A percentile compares a stretch with the other conserved stretches of the same genome.
These are phyloP conservation scores for Cercospora beticola DNA, from an alignment of 2,329 filamentous ascomycete species.

Conservation along the genomic window DNA sequence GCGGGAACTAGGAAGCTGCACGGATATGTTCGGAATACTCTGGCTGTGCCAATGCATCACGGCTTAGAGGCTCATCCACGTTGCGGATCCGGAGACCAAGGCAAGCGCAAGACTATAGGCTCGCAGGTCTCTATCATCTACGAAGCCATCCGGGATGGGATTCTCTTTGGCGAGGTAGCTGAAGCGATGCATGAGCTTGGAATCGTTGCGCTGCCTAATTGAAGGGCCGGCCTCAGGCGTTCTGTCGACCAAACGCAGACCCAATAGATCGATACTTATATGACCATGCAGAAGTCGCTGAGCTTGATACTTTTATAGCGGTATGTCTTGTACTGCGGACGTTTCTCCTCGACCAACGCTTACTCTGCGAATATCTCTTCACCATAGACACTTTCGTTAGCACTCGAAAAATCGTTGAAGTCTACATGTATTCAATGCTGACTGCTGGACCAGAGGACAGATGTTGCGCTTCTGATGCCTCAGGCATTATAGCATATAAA, in stretches of 20 bases:
- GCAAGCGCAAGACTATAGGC: not conserved
- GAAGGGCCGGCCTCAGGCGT: not conserved
- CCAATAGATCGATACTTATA: not conserved
- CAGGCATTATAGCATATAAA: not conserved
- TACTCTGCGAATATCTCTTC: not conserved
- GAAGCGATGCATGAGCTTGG: not conserved
- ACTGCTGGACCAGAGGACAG: not conserved
- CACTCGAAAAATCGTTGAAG: not conserved
- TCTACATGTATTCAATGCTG: not conserved
- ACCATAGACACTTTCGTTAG: not conserved
- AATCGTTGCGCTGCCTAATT: not conserved
- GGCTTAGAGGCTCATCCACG: constrained; percentile 4
- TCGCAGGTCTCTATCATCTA: constrained; percentile 6
- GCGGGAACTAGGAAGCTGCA: not conserved
- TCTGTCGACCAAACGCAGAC: not conserved
- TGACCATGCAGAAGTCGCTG: not conserved
- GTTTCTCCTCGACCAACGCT: not conserved
- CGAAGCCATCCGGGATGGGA: constrained; percentile 1
- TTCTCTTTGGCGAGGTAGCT: not conserved
- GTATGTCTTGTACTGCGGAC: not conserved
- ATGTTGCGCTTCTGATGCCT: not conserved
- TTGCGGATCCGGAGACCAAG: not conserved
- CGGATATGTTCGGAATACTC: not conserved
- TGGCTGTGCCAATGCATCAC: not conserved
- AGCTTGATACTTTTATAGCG: not conserved